Base-by-base conservation (phyloP, 805 yeast genomes). In the Hanseniaspora pseudoguilliermondii region DNA sequence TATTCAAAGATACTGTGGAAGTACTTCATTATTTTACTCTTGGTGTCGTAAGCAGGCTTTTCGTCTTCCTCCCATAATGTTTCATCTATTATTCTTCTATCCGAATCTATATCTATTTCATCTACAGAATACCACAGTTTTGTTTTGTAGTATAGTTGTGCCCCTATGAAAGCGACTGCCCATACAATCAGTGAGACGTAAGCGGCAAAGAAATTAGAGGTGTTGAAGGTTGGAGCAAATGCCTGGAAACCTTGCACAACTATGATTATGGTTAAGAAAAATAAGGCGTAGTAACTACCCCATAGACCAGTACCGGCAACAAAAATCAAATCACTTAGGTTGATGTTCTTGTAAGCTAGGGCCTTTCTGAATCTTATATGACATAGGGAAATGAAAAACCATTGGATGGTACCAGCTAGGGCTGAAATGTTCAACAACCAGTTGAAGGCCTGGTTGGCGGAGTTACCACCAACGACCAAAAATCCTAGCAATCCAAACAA, bases 361-460 rank as follows among this genome's bases (percentile, higher is more conserved):
- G 83, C 82, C 42, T 72, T 67, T 82, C 84, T 84, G 69, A 84
- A 84, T 66, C 90, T 73, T 57, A 84, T 69, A 68, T 83, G 90
- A 2, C 84, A 73, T 47, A 77, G 67, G 32, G 82, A 74, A 59
- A 84, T 83, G 65, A 80, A 77, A 49, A 80, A 75, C 90, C 90
- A 83, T 18, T 86, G 76, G 61, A 83, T 81, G 60, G 84, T 74
- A 58, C 90, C 90, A 11, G 89, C 82, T 49, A 83, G 83, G 32
- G 86, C 85, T n/a, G 86, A 78, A 62, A 84, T 83, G 66, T 83
- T 83, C 61, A 83, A 70, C 58, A 84, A 73, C 90, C 90, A 84
- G 64, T 76, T 71, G 71, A 84, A 84, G 34, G 82, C 89, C 3
- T 75, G 73, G 42, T 66, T 64, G 57, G 84, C 84, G 57, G 76